Evolutionary conservation across 106 monocot species (phyloP).

Genomic region (Dendrobium officinale): DNA sequence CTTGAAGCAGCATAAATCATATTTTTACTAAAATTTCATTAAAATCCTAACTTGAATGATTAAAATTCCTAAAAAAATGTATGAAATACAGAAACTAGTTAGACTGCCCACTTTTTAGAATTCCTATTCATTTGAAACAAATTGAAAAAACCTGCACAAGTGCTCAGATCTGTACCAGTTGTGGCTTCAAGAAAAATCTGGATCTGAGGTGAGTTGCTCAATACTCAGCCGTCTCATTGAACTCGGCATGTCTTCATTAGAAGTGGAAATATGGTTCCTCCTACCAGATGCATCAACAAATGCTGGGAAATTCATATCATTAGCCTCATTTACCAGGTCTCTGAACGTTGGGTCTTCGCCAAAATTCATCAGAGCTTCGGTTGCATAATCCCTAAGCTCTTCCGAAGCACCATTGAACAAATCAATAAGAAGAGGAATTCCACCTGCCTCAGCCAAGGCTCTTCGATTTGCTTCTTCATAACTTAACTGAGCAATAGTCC

Average conservation of each 20-base stretch:
- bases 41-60: not conserved
- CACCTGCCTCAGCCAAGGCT: conserved; percentile 33
- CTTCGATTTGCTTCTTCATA: conserved; percentile 29
- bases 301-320: conserved; percentile 14
- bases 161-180: not conserved
- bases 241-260: conserved; percentile 19
- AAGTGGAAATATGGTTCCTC: conserved; percentile 9
- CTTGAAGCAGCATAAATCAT: not conserved
- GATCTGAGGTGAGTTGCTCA: conserved; percentile 15
- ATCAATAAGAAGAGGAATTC: conserved; percentile 29
- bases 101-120: not conserved
- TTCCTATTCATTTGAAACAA: not conserved
- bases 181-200: conserved; percentile 7
- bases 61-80: not conserved
- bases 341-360: conserved; percentile 25
- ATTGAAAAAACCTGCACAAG: not conserved
- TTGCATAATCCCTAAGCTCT: conserved; percentile 39
- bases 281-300: conserved; percentile 27
- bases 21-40: not conserved
- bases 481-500: conserved; percentile 34
- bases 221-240: conserved; percentile 25
- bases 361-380: conserved; percentile 36
- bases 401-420: conserved; percentile 28
- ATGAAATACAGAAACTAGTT: not conserved
- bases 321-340: conserved; percentile 24